Evolutionary conservation across 2,329 filamentous ascomycete genomes (phyloP).

Genomic region (Cadophora sp.): DNA sequence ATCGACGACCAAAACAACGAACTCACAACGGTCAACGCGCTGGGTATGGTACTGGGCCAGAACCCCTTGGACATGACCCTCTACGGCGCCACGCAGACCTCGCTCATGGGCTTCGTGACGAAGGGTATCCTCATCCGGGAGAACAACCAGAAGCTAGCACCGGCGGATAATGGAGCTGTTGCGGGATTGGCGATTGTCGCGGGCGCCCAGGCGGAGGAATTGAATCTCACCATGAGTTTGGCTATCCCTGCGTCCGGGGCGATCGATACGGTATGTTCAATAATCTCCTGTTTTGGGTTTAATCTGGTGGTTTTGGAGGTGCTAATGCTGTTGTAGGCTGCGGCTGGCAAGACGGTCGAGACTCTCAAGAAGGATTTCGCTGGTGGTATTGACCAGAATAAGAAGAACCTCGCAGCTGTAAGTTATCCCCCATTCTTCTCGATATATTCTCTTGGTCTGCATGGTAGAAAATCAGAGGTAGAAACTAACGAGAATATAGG

Average conservation of each 20-base stretch:
- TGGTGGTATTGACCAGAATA: conserved; percentile 36
- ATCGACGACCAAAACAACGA: conserved; percentile 39
- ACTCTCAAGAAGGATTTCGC: conserved; percentile 34
- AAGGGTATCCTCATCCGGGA: conserved; percentile 37
- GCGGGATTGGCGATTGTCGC: conserved; percentile 35
- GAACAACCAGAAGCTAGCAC: conserved; percentile 39
- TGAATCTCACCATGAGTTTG: conserved; percentile 34
- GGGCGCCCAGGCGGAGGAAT: conserved; percentile 34
- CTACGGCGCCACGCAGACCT: conserved; percentile 31
- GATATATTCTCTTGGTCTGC: background rate
- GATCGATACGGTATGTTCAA: conserved; percentile 9
- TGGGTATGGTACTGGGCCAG: conserved; percentile 31
- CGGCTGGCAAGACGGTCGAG: conserved; percentile 30
- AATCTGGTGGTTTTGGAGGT: background rate
- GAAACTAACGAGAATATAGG: background rate
- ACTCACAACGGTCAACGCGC: conserved; percentile 28
- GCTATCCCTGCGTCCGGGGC: conserved; percentile 14
- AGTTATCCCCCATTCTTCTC: conserved; percentile 3
- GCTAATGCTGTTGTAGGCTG: background rate
- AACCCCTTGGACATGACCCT: conserved; percentile 30
- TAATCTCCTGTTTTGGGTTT: background rate
- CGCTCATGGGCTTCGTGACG: conserved; percentile 32
- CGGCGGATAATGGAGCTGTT: conserved; percentile 32
- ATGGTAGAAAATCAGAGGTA: background rate
- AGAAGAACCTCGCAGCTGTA: conserved; percentile 36